Conservation (phyloP, 306 rosid species). For the Casuarina cunninghamiana region DNA sequence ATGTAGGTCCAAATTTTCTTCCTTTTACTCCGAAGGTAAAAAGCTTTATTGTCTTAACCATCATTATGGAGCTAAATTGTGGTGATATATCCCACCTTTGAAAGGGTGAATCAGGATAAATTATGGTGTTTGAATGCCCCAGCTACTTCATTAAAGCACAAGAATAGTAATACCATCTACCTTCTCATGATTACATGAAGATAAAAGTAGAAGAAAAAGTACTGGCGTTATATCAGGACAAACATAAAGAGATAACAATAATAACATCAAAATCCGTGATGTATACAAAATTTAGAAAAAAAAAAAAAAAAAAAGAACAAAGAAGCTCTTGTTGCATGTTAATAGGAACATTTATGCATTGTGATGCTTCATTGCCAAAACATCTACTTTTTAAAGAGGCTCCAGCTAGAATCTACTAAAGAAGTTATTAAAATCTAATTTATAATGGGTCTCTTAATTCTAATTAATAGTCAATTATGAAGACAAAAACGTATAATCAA, state of each 20-base stretch:
- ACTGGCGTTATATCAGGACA: too few relatives aligned
- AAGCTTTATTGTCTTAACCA: conserved; percentile 27
- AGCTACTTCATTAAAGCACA: conserved; percentile 3
- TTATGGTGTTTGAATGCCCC: conserved; percentile 27
- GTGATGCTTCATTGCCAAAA: too few relatives aligned
- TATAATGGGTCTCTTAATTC: too few relatives aligned
- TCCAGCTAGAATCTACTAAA: too few relatives aligned
- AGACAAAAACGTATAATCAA: too few relatives aligned
- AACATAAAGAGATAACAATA: too few relatives aligned
- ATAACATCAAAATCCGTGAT: too few relatives aligned
- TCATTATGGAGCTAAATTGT: conserved; percentile 14
- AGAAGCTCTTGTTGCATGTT: too few relatives aligned
- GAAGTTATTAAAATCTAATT: too few relatives aligned
- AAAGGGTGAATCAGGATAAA: conserved; percentile 21
- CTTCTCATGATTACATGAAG: conserved; percentile 7
- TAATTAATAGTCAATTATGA: too few relatives aligned
- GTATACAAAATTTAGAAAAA: neutral
- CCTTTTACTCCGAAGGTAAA: conserved; percentile 12
- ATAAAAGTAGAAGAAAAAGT: neutral
- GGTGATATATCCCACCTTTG: conserved; percentile 24
- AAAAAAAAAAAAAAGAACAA: neutral
- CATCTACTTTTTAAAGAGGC: too few relatives aligned
- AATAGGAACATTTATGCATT: neutral
- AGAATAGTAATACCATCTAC: conserved; percentile 4
- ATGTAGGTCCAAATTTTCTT: conserved; percentile 6